Base-by-base conservation (phyloP, 2,329 filamentous ascomycete genomes). In the Setomelanomma holmii region DNA sequence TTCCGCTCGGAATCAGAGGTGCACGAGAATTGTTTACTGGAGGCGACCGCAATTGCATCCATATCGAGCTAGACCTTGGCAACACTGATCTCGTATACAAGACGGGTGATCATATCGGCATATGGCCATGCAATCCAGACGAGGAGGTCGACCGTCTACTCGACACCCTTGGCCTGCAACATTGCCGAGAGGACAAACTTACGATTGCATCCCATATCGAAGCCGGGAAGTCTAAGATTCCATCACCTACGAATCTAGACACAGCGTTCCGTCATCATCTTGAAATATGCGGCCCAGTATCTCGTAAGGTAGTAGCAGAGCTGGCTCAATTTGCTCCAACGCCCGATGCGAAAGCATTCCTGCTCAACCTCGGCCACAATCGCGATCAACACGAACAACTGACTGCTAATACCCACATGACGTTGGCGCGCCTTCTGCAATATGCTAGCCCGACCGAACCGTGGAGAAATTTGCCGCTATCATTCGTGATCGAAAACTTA, bases 221-320 rank as follows among this genome's bases (percentile, higher is more conserved):
- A 24, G 65, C 56, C 7, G 56, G 63, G 35, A 75, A 71, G 51
- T 57, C 63, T n/a, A 73, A 68, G 34, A 46, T 80, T 0, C 78
- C 78, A 1, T 75, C 72, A 1, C 75, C 75, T 0, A 78, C 74
- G 0, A 76, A 76, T 0, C 58, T 75, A 4, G 58, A 73, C 1
- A 72, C 74, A 0, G 68, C 79, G 3, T 75, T 82, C 55, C 66
- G 72, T 4, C 71, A 80, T 54, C 78, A 82, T 47, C 74, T 82
- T 1, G 80, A 82, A 47, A 78, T 81, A 53, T 71, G 76, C 53
- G 76, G 66, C 1, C 72, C 75, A 1, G 66, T 80, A 3, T 68
- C 76, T 1, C 66, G 77, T 42, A 76, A 79, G 40, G 72, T 67
- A 4, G 60, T 78, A 8, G 52, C 68, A 2, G 58, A 69, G 2